Percentiles rank a stretch among this genome's conserved stretches.
Evolutionary conservation across 352 stramenopile species (phyloP).

Genomic region (Peronospora destructor): DNA sequence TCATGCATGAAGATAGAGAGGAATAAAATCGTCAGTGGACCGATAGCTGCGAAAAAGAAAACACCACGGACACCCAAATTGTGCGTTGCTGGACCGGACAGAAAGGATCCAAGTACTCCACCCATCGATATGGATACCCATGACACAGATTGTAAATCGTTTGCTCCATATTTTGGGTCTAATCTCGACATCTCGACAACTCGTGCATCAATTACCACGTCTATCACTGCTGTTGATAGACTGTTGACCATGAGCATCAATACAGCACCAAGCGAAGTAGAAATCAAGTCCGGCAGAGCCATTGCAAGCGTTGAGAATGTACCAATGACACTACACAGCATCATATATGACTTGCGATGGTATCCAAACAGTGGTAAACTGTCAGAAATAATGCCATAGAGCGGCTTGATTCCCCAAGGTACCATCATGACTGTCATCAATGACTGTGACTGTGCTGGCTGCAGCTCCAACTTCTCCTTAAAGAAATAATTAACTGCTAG

Average conservation of each 20-base stretch:
- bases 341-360: constrained; percentile 92
- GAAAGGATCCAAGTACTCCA: constrained; percentile 90
- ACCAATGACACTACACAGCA: constrained; percentile 78
- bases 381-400: constrained; percentile 95
- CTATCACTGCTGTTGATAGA: constrained; percentile 88
- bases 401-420: constrained; percentile 93
- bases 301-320: constrained; percentile 50
- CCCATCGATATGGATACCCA: constrained; percentile 91
- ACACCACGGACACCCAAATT: constrained; percentile 87
- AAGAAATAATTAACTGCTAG: constrained; percentile 94
- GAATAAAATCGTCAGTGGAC: constrained; percentile 86
- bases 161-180: constrained; percentile 80
- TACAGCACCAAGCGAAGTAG: constrained; percentile 45
- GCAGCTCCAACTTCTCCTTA: constrained; percentile 93
- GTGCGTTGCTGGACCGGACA: constrained; percentile 87
- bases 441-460: constrained; percentile 89
- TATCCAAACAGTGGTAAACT: constrained; percentile 92
- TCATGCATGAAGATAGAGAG: constrained; percentile 90
- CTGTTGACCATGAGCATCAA: constrained; percentile 75
- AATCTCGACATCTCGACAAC: constrained; percentile 92
- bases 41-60: constrained; percentile 87
- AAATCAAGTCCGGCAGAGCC: constrained; percentile 48
- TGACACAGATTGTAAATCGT: constrained; percentile 91
- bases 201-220: constrained; percentile 95
- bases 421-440: constrained; percentile 91